Evolutionary conservation across 768 basidiomycete species (phyloP).

Genomic region (Pleurotus salmoneostramineus): DNA sequence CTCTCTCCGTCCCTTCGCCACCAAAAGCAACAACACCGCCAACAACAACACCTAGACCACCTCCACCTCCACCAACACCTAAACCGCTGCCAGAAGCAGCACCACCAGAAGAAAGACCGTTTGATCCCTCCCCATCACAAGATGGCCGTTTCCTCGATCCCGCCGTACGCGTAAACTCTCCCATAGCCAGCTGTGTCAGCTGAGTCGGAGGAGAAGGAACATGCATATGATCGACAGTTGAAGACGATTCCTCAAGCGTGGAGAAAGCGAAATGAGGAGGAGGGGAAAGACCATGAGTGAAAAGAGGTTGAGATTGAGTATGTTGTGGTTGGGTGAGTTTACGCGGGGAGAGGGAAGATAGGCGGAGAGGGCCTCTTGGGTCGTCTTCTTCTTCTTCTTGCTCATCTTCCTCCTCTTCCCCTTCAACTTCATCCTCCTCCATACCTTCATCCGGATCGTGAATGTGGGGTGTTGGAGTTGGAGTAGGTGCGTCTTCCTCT

Average conservation of each 20-base stretch:
- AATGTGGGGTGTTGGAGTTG: too few species aligned
- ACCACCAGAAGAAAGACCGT: background rate
- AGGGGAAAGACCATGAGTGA: too few species aligned
- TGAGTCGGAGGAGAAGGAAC: too few species aligned
- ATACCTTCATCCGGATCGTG: too few species aligned
- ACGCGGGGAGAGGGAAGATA: slow-evolving; percentile 50
- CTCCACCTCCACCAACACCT: background rate
- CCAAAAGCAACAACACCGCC: too few species aligned
- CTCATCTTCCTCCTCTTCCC: slow-evolving; percentile 7
- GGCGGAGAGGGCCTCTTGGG: slow-evolving; percentile 27
- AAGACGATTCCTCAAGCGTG: too few species aligned
- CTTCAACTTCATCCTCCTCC: background rate
- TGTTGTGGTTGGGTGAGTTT: slow-evolving; percentile 10
- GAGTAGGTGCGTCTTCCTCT: background rate
- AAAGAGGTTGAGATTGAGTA: too few species aligned
- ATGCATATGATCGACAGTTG: too few species aligned
- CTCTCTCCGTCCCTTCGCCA: too few species aligned
- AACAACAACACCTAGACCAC: too few species aligned
- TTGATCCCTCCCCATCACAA: background rate
- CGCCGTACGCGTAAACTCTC: background rate
- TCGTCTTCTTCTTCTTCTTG: slow-evolving; percentile 4
- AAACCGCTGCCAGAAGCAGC: background rate
- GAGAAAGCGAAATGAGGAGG: too few species aligned
- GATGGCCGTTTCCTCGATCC: background rate
- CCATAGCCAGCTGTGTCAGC: too few species aligned